These are phyloP conservation scores for Amborella trichopoda DNA, from an alignment of 164 flowering plant species.

Conservation along the genomic window DNA sequence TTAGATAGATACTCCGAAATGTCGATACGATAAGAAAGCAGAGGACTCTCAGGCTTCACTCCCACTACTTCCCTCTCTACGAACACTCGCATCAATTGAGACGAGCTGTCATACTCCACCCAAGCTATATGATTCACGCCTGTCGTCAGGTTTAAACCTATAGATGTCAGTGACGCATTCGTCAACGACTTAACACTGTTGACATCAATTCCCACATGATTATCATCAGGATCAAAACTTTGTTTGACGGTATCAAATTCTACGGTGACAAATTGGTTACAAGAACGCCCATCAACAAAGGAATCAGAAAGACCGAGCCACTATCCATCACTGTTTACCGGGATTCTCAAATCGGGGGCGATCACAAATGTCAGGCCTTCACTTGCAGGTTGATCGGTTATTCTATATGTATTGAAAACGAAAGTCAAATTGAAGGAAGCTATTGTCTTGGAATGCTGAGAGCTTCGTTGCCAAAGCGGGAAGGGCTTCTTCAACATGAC, in stretches of 20 bases:
- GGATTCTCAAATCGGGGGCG: constrained; percentile 25
- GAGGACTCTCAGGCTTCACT: constrained; percentile 23
- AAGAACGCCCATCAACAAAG: constrained; percentile 20
- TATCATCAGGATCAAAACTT: constrained; percentile 39
- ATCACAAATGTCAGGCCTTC: constrained; percentile 61
- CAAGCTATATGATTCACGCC: constrained; percentile 23
- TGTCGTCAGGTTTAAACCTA: constrained; percentile 18
- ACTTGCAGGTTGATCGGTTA: constrained; percentile 12
- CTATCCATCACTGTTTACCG: constrained; percentile 29
- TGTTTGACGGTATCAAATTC: constrained; percentile 53
- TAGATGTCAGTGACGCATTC: constrained; percentile 10
- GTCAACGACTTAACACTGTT: constrained; percentile 25
- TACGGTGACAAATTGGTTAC: constrained; percentile 38
- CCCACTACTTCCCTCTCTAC: constrained; percentile 15
- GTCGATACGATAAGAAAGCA: constrained; percentile 19
- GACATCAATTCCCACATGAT: constrained; percentile 50
- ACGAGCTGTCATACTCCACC: constrained; percentile 35
- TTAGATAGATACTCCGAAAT: constrained; percentile 14
- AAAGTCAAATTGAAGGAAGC: constrained; percentile 42
- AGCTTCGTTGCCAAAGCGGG: constrained; percentile 15
- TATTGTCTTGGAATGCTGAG: neutral
- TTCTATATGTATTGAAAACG: constrained; percentile 25
- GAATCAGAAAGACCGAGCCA: constrained; percentile 52
- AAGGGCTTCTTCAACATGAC: constrained; percentile 7
- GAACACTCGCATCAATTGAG: constrained; percentile 26